Evolutionary conservation across 495 filamentous ascomycete genomes (phyloP).

Genomic region (Xylaria palmicola): DNA sequence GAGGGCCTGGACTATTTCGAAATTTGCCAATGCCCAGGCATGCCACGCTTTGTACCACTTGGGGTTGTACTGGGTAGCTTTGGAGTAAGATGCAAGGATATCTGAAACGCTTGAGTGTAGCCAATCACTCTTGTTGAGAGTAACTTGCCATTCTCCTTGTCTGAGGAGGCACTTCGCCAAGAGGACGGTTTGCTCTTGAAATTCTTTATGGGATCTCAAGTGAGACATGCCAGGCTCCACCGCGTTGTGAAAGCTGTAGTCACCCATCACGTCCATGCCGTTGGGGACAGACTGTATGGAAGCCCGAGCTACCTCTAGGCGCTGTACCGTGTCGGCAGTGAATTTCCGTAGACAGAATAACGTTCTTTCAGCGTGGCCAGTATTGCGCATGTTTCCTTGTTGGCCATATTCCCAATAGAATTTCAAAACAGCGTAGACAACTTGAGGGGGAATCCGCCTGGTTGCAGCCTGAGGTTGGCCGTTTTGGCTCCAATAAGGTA

Average conservation of each 20-base stretch:
- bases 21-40: slow-evolving; percentile 98
- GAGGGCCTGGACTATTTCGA: slow-evolving; percentile 88
- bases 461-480: slow-evolving; percentile 44
- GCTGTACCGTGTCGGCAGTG: slow-evolving; percentile 71
- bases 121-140: slow-evolving; percentile 83
- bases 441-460: slow-evolving; percentile 63
- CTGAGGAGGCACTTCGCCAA: slow-evolving; percentile 93
- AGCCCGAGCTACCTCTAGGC: slow-evolving; percentile 57
- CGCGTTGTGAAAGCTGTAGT: slow-evolving; percentile 61
- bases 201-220: slow-evolving; percentile 43
- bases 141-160: slow-evolving; percentile 92
- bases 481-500: slow-evolving; percentile 51
- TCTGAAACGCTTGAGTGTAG: slow-evolving; percentile 70
- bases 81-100: slow-evolving; percentile 80
- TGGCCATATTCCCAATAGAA: slow-evolving; percentile 86
- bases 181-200: slow-evolving; percentile 66
- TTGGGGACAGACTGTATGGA: slow-evolving; percentile 53
- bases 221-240: slow-evolving; percentile 43
- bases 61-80: slow-evolving; percentile 86
- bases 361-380: slow-evolving; percentile 57
- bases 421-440: slow-evolving; percentile 90
- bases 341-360: slow-evolving; percentile 79
- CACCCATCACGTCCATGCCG: slow-evolving; percentile 46
- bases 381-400: slow-evolving; percentile 35
- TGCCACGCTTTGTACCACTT: slow-evolving; percentile 99